Evolutionary conservation across 352 stramenopile genomes (phyloP), one percentile per base, ranked within the genome.

Genomic region (Phytophthora uliginosa): DNA sequence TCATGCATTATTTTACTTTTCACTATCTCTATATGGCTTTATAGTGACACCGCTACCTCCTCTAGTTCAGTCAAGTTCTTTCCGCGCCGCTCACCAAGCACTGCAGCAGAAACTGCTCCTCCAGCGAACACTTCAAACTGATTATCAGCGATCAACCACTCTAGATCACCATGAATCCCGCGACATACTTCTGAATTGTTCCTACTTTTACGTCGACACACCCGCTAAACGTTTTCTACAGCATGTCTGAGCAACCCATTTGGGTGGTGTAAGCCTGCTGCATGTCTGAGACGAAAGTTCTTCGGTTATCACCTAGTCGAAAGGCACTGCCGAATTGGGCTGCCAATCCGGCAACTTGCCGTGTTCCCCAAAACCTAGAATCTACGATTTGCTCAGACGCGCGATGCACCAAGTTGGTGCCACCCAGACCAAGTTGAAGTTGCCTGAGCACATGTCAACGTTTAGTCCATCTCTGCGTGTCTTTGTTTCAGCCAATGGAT

Each of bases 401-500:
- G n/a, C n/a, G n/a, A n/a, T n/a, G n/a, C n/a, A n/a, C n/a, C n/a
- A n/a, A n/a, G n/a, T n/a, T n/a, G n/a, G n/a, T n/a, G n/a, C n/a
- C n/a, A n/a, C n/a, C n/a, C 31, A 38, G 33, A 12, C 42, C n/a
- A 52, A 52, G 45, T 52, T 52, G 45, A 24, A 28, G 45, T 52
- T 52, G 45, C 3, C 2, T 1, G 4, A 48, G 34, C 34, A n/a
- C n/a, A n/a, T n/a, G n/a, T n/a, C n/a, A n/a, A 20, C 17, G 54
- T 51, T 50, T 31, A 61, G 55, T 61, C 55, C 55, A 61, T 34
- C 38, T 22, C 3, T 52, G 56, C 22, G 56, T 62, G 13, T 62
- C 22, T 62, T 52, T 62, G 56, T 62, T 62, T 62, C 56, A 47
- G 17, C 56, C 56, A 62, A 50, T 62, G 45, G 54, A 60, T 60